Evolutionary conservation across 306 rosid genomes (phyloP).

Genomic region (Mimosa bimucronata): DNA sequence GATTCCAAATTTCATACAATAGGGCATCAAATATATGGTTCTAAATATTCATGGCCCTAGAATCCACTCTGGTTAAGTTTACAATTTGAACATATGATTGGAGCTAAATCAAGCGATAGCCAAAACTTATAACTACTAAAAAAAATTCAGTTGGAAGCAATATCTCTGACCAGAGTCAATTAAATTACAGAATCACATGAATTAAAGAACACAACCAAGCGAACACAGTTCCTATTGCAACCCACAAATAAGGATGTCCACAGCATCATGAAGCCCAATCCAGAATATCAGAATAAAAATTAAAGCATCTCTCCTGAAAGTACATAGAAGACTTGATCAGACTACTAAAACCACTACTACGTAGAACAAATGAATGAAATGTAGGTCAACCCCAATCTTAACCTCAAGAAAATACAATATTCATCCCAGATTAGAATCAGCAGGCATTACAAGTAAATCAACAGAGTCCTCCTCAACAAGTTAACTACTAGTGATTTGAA

Average conservation of each 20-base stretch:
- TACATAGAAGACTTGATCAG: slow-evolving; percentile 26
- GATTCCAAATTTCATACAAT: slow-evolving; percentile 11
- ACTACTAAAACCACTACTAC: slow-evolving; percentile 1
- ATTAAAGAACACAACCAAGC: slow-evolving; percentile 94
- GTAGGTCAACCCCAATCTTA: slow-evolving; percentile 4
- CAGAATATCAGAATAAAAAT: slow-evolving; percentile 40
- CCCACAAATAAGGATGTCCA: slow-evolving; percentile 74
- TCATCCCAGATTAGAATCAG: slow-evolving; percentile 10
- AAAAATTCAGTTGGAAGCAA: not conserved
- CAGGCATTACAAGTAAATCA: not conserved
- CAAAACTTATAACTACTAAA: not conserved
- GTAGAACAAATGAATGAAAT: slow-evolving; percentile 6
- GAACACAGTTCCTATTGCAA: slow-evolving; percentile 76
- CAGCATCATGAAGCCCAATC: slow-evolving; percentile 74
- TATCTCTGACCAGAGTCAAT: slow-evolving; percentile 56
- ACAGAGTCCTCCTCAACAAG: not conserved
- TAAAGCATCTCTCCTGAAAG: slow-evolving; percentile 45
- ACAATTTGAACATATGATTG: not conserved
- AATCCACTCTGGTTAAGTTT: slow-evolving; percentile 11
- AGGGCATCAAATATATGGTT: not conserved
- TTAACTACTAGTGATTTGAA: slow-evolving; percentile 9
- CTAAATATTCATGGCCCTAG: not conserved
- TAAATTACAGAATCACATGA: slow-evolving; percentile 86
- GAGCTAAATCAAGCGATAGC: not conserved
- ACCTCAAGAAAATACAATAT: not conserved